These are phyloP conservation scores for Suhomyces chickasaworum DNA, from an alignment of 1,139 yeast species.

Conservation along the genomic window DNA sequence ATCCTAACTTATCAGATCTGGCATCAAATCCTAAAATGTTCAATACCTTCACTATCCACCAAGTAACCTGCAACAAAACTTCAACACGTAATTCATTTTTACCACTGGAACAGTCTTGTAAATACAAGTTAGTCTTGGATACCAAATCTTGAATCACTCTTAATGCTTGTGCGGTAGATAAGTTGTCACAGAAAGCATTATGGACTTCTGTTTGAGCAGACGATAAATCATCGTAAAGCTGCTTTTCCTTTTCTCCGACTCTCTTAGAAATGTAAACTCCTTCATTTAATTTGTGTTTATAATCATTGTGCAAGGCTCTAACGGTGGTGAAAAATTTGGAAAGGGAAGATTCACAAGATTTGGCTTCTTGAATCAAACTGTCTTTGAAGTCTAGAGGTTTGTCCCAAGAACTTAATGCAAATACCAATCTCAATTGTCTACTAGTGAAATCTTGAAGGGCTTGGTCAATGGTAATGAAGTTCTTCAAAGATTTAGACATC, in stretches of 20 bases:
- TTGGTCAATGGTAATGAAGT: constrained; percentile 91
- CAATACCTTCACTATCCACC: constrained; percentile 71
- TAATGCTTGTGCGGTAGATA: constrained; percentile 76
- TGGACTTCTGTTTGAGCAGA: constrained; percentile 66
- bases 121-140: constrained; percentile 69
- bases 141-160: constrained; percentile 68
- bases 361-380: constrained; percentile 72
- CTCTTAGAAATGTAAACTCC: constrained; percentile 60
- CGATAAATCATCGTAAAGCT: constrained; percentile 53
- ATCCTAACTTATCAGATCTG: constrained; percentile 73
- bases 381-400: constrained; percentile 90
- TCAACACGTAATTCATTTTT: constrained; percentile 59
- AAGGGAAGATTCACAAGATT: constrained; percentile 68
- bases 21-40: constrained; percentile 73
- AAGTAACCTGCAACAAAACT: constrained; percentile 61
- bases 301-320: constrained; percentile 70
- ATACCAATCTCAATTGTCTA: constrained; percentile 85
- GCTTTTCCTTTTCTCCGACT: constrained; percentile 52
- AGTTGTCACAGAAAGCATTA: constrained; percentile 82
- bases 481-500: constrained; percentile 93
- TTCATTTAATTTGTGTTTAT: constrained; percentile 50
- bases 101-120: constrained; percentile 51
- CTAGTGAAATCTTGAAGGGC: constrained; percentile 72
- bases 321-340: constrained; percentile 83
- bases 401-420: constrained; percentile 92